Evolutionary conservation across 768 basidiomycete species (phyloP), one percentile per base, ranked within the genome.

Genomic region (Boletus pseudopeckii): DNA sequence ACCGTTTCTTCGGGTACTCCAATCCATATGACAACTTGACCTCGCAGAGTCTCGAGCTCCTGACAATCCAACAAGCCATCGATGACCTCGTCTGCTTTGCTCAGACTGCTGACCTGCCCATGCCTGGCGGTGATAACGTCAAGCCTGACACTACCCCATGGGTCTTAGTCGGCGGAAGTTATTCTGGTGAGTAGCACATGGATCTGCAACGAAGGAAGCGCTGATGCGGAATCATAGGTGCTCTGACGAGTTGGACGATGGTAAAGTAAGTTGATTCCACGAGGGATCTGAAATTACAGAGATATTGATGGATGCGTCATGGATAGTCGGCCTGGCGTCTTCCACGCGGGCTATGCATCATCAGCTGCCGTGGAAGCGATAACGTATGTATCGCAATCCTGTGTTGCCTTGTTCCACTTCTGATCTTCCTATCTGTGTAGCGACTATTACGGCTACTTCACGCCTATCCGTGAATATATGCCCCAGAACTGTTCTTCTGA

Each of bases 1-100:
- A 90, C 62, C 78, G 88, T 24, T 90, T 84, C 74, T 89, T 83
- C 56, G 88, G 88, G 14, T 69, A 79, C n/a, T 89, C 86, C 53
- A 90, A 88, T 64, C 88, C 88, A 5, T 77, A 75, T 45, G 72
- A 77, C 18, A 76, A 88, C 64, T 76, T 90, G 26, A 79, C 74
- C 33, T 78, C 78, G 30, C 67, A 77, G 59, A 87, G 83, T 62
- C 70, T 90, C 41, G 68, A 71, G 43, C 58, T 80, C 13, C 84
- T 84, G 64, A 88, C 85, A 1, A 77, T 90, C 44, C 83, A 87
- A 64, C 88, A 90, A 70, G 84, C 86, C 10, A 82, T 88, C 56
- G 82, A 88, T 46, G 87, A 90, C 61, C 68, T 88, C 36, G 85
- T 75, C 15, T 86, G 84, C 67, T 90, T 90, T 61, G 77, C 84